Evolutionary conservation across 1,284 basidiomycete genomes (phyloP).

Genomic region (Boletus smithii): DNA sequence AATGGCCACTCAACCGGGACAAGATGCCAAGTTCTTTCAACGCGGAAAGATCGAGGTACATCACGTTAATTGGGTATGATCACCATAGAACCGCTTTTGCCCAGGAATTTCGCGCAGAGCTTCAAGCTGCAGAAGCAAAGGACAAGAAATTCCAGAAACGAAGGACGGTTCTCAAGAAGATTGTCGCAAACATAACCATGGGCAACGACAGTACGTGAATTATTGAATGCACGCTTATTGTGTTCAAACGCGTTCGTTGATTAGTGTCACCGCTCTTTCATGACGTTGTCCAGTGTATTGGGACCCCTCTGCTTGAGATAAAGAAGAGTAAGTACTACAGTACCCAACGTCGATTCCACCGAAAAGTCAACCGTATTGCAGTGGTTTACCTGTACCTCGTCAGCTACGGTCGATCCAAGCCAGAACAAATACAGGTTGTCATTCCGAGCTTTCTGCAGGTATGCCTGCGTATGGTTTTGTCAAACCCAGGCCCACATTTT

Average conservation of each 20-base stretch:
- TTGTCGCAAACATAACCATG: conserved; percentile 95
- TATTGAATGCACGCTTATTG: conserved; percentile 10
- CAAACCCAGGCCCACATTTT: conserved; percentile 2
- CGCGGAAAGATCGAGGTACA: conserved; percentile 88
- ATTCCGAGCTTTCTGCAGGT: conserved; percentile 90
- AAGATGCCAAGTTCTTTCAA: conserved; percentile 88
- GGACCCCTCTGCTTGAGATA: conserved; percentile 89
- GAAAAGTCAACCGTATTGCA: conserved; percentile 33
- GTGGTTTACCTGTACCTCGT: conserved; percentile 93
- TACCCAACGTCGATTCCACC: not conserved
- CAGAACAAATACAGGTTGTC: conserved; percentile 84
- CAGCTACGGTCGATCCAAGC: conserved; percentile 86
- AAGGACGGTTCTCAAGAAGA: conserved; percentile 91
- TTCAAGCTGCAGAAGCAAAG: conserved; percentile 85
- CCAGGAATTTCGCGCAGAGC: conserved; percentile 82
- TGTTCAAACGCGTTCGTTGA: conserved; percentile 15
- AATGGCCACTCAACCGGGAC: conserved; percentile 64
- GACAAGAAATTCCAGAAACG: conserved; percentile 92
- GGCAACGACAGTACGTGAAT: conserved; percentile 83
- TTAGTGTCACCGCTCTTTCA: conserved; percentile 91
- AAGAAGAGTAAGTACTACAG: conserved; percentile 82
- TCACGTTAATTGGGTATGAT: conserved; percentile 10
- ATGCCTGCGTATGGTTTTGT: conserved; percentile 16
- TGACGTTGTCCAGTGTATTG: conserved; percentile 86
- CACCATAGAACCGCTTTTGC: conserved; percentile 16